phyloP scores from a whole-genome alignment of 306 rosid genomes.

The Macrotyloma uniflorum region DNA sequence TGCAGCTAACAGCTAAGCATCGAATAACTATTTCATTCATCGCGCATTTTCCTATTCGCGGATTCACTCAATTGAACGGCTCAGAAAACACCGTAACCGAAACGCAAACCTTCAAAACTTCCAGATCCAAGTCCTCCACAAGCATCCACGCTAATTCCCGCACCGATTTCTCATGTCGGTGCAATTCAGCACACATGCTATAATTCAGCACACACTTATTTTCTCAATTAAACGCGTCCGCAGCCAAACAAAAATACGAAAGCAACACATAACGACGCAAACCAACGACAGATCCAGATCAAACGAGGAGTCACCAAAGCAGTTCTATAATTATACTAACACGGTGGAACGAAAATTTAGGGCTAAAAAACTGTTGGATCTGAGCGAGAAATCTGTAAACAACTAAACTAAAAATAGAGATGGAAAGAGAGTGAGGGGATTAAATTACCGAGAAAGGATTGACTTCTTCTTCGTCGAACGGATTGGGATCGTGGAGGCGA shows the following conservation, averaged over 20 bases:
- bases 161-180: background rate
- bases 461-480: constrained; percentile 89
- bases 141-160: background rate
- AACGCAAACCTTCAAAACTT: constrained; percentile 19
- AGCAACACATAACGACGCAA: background rate
- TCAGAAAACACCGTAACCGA: constrained; percentile 21
- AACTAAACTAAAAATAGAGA: constrained; percentile 31
- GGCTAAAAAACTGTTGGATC: constrained; percentile 48
- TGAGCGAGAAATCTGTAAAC: constrained; percentile 23
- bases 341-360: background rate
- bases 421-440: background rate
- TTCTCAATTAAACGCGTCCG: background rate
- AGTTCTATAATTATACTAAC: background rate
- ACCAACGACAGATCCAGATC: constrained; percentile 55
- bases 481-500: constrained; percentile 92
- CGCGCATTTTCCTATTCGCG: background rate
- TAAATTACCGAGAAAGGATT: constrained; percentile 90
- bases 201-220: background rate
- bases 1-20: background rate
- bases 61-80: background rate
- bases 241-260: background rate
- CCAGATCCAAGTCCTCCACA: constrained; percentile 41
- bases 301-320: constrained; percentile 8
- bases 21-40: background rate
- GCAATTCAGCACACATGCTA: background rate